Conservation (phyloP, 2,329 filamentous ascomycete genomes). For the Paradendryphiella salina region DNA sequence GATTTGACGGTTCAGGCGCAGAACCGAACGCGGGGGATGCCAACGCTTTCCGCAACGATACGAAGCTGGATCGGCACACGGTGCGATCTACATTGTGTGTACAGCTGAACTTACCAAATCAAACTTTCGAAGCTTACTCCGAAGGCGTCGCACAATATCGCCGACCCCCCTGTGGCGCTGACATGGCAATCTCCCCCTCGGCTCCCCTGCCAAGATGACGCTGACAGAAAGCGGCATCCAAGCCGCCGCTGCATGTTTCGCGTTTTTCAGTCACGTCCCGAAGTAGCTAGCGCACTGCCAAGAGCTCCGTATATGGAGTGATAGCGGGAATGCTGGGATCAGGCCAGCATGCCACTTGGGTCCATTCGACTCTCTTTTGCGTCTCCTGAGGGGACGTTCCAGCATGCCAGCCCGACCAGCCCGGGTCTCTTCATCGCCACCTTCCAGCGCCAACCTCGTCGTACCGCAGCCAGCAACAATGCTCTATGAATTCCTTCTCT, state of each 20-base stretch:
- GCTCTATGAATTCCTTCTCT: no score
- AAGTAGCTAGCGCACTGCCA: constrained; percentile 2
- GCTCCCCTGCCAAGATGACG: constrained; percentile 16
- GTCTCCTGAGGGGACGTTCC: not conserved
- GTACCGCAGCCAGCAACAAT: no score
- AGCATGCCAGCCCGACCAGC: not conserved
- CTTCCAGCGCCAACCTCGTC: not conserved
- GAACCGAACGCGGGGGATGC: not conserved
- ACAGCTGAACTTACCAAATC: no score
- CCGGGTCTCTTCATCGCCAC: not conserved
- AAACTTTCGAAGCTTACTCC: not conserved
- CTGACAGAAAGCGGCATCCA: constrained; percentile 2
- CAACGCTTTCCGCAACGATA: no score
- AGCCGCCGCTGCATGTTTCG: constrained; percentile 8
- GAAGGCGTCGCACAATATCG: not conserved
- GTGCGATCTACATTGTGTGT: no score
- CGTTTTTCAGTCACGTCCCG: not conserved
- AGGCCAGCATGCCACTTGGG: constrained; percentile 1
- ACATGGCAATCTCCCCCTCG: constrained; percentile 4
- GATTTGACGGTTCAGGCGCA: not conserved
- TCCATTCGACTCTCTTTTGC: not conserved
- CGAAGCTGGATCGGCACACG: no score
- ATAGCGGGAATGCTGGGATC: constrained; percentile 1
- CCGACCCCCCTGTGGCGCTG: not conserved
- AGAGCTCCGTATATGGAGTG: not conserved